These are phyloP conservation scores for Sphaerostilbella broomeana DNA, from an alignment of 2,329 filamentous ascomycete species.

Conservation along the genomic window DNA sequence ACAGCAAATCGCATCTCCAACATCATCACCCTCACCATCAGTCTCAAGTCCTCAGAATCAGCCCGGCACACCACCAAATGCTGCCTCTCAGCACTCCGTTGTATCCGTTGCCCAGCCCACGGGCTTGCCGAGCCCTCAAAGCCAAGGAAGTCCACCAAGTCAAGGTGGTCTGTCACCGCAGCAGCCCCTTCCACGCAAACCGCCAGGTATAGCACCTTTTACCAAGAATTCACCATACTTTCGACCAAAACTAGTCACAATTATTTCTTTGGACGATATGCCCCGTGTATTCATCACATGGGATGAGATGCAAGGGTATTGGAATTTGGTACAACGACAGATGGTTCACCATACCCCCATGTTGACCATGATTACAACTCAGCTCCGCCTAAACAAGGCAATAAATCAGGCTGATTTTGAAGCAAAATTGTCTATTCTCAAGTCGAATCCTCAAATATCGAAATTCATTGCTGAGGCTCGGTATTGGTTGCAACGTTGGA, in stretches of 20 bases:
- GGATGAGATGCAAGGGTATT: conserved; percentile 33
- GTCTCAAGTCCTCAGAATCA: conserved; percentile 21
- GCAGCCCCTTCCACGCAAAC: conserved; percentile 16
- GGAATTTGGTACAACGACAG: conserved; percentile 31
- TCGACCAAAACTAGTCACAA: conserved; percentile 24
- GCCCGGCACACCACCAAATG: conserved; percentile 22
- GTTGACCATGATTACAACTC: conserved; percentile 25
- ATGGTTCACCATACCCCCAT: conserved; percentile 33
- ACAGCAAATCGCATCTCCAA: neutral
- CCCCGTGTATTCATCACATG: conserved; percentile 26
- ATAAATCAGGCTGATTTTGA: conserved; percentile 23
- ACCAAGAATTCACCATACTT: conserved; percentile 33
- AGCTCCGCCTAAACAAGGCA: conserved; percentile 25
- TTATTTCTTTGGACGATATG: conserved; percentile 28
- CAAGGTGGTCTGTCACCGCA: conserved; percentile 16
- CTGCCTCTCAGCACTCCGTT: conserved; percentile 7
- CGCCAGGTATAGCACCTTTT: conserved; percentile 30
- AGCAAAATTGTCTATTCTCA: conserved; percentile 26
- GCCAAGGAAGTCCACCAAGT: conserved; percentile 25
- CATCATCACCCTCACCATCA: neutral
- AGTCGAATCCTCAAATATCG: conserved; percentile 23
- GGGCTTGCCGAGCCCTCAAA: conserved; percentile 29
- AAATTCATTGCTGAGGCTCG: conserved; percentile 32
- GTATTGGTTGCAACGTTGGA: conserved; percentile 35
- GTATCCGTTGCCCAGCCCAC: conserved; percentile 12